Evolutionary conservation across 2,329 filamentous ascomycete genomes (phyloP), one percentile per base, ranked within the genome.

Genomic region (Ceratocystis huliohia): DNA sequence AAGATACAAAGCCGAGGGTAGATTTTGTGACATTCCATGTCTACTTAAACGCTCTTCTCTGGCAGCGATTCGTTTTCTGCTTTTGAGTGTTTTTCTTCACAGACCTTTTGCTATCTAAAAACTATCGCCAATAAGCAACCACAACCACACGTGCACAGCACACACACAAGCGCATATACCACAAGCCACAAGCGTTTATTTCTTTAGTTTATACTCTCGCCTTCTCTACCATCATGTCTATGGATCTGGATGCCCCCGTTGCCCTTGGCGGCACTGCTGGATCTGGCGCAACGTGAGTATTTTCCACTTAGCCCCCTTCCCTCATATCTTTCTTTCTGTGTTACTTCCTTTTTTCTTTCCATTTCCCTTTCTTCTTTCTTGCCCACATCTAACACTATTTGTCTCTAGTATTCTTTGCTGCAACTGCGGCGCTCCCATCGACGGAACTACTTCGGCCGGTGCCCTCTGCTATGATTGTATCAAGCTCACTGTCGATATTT

Each of bases 391-490:
- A 48, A 22, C 37, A 15, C 13, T 41, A n/a, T 25, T 15, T 6
- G 20, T 25, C 20, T 62, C 30, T 68, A 89, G 86, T n/a, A 96
- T 97, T 74, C 88, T 99, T 67, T 99, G 94, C 78, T 96, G 91
- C 80, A 96, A 97, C 81, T 99, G 94, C 76, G 94, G 93, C 74
- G 91, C 90, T 68, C 88, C 93, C 48, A 96, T 99, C 73, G 92
- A 96, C 76, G 94, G 94, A 76, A 96, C 91, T 20, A 85, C 86
- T 15, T 82, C 89, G 30, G 87, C 88, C 65, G 91, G 91, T 69
- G 92, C 94, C 50, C 86, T 96, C 67, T 99, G 94, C 79, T 91
- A 91, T 76, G 93, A 97, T 80, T 97, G 94, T 76, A 86, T 97
- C 74, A 96, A 96, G 76, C 84, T 95, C 71, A 95, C 91, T 62